Evolutionary conservation across 2,329 filamentous ascomycete species (phyloP).

Genomic region (Penicillium sp.): DNA sequence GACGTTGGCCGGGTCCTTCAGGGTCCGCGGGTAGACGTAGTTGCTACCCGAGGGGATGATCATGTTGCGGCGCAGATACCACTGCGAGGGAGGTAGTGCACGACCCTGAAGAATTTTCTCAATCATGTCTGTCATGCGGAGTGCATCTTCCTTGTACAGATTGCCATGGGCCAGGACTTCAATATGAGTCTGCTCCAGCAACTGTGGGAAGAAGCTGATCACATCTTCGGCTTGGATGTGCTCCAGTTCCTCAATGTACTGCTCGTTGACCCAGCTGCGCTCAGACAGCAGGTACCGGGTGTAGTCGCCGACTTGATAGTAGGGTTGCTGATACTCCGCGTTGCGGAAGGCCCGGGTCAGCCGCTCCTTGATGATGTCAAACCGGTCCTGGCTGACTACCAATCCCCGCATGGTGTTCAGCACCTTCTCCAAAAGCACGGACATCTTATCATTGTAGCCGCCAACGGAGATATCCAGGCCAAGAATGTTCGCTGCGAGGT

Average conservation of each 20-base stretch:
- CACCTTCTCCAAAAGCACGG: constrained; percentile 87
- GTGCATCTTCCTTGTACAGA: constrained; percentile 87
- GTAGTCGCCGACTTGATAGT: constrained; percentile 82
- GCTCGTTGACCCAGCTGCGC: constrained; percentile 75
- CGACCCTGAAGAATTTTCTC: constrained; percentile 76
- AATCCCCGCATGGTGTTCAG: constrained; percentile 81
- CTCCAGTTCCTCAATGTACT: constrained; percentile 75
- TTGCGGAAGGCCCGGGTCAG: constrained; percentile 77
- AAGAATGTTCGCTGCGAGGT: constrained; percentile 69
- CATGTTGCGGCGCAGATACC: constrained; percentile 75
- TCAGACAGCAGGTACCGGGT: constrained; percentile 78
- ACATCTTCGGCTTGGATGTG: constrained; percentile 74
- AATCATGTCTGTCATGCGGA: constrained; percentile 80
- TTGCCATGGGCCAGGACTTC: constrained; percentile 91
- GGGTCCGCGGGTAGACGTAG: constrained; percentile 75
- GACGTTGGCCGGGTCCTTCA: constrained; percentile 86
- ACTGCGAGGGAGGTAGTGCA: constrained; percentile 73
- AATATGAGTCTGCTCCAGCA: constrained; percentile 81
- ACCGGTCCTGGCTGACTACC: constrained; percentile 81
- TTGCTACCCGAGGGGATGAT: constrained; percentile 79
- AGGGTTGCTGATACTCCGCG: constrained; percentile 84
- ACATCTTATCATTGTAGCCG: constrained; percentile 96
- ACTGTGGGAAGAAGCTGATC: constrained; percentile 73
- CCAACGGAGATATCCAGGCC: constrained; percentile 78
- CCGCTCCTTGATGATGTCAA: constrained; percentile 87